Evolutionary conservation across 495 filamentous ascomycete species (phyloP), one percentile per base, ranked within the genome.

Genomic region (Cryomyces antarcticus): DNA sequence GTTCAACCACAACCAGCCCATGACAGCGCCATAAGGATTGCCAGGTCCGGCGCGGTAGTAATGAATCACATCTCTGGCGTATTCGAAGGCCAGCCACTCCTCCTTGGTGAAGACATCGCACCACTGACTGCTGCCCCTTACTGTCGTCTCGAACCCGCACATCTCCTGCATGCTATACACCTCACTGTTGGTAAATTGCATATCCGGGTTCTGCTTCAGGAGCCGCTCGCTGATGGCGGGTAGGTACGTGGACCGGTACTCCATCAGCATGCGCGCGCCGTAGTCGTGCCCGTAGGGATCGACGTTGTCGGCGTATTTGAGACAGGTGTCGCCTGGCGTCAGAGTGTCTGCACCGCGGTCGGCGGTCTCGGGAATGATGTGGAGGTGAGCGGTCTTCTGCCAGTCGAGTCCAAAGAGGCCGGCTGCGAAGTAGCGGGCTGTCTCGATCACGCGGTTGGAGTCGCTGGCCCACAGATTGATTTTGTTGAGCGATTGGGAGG

Each of bases 1-100:
- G 56, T 77, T 73, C 44, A 77, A 46, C 72, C 72, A 77, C 11
- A 77, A 56, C 67, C 65, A 75, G 6, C 73, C 73, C 69, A 77
- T 74, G 0, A 62, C 59, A 10, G 57, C 61, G n/a, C 64, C 67
- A 46, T 69, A 75, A 31, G 58, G 59, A 39, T 69, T 76, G 7
- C 73, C 73, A 13, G 73, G 73, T 1, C 72, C 73, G 11, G 69
- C 65, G 10, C 73, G 62, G 52, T 77, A 77, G 52, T 71, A 77
- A 48, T 75, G 71, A 6, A 71, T 52, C 9, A 77, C 28, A 49
- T 77, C 73, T 27, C 73, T 64, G 12, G 70, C 73, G 46, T 77
- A 77, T 53, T 71, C 73, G 48, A 73, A 77, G 41, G 62, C 53
- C 11, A 62, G 44, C 70, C 71, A 75, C 37, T 77, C 73, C 5